phyloP scores from a whole-genome alignment of 1,139 yeast species.

The Taphrina flavorubra region DNA sequence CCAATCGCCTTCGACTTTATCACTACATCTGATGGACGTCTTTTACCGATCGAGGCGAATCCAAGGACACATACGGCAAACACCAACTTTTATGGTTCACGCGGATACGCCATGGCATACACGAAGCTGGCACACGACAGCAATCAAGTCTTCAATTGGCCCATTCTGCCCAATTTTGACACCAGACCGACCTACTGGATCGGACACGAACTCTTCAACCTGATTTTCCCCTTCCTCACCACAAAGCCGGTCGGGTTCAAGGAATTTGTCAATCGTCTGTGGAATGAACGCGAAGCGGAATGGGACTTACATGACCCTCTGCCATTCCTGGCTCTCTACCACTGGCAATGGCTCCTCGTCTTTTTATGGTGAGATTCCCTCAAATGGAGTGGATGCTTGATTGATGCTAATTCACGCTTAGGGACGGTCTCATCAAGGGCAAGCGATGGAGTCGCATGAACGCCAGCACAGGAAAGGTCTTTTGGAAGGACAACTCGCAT shows the following conservation, averaged over 20 bases:
- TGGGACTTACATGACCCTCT: conserved; percentile 29
- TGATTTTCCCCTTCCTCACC: conserved; percentile 17
- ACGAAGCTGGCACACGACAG: conserved; percentile 25
- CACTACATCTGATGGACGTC: conserved; percentile 26
- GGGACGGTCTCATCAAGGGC: conserved; percentile 27
- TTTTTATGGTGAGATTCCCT: conserved; percentile 12
- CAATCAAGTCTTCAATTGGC: conserved; percentile 27
- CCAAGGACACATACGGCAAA: conserved; percentile 37
- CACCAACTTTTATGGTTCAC: conserved; percentile 24
- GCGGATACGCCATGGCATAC: conserved; percentile 28
- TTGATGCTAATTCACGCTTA: not conserved
- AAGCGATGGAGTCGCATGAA: conserved; percentile 32
- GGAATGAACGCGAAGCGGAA: conserved; percentile 26
- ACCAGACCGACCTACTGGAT: conserved; percentile 33
- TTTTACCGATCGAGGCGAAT: conserved; percentile 30
- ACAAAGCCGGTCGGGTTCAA: conserved; percentile 23
- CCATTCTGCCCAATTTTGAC: conserved; percentile 22
- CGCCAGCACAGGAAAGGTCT: conserved; percentile 35
- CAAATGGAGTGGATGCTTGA: not conserved
- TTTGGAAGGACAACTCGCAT: conserved; percentile 27
- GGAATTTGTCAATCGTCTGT: conserved; percentile 9
- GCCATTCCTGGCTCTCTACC: conserved; percentile 24
- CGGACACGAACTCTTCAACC: conserved; percentile 30
- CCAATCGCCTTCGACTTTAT: conserved; percentile 33
- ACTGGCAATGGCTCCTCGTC: conserved; percentile 30